These are phyloP conservation scores for Aureobasidium melanogenum DNA, from an alignment of 2,329 filamentous ascomycete genomes.

Conservation along the genomic window DNA sequence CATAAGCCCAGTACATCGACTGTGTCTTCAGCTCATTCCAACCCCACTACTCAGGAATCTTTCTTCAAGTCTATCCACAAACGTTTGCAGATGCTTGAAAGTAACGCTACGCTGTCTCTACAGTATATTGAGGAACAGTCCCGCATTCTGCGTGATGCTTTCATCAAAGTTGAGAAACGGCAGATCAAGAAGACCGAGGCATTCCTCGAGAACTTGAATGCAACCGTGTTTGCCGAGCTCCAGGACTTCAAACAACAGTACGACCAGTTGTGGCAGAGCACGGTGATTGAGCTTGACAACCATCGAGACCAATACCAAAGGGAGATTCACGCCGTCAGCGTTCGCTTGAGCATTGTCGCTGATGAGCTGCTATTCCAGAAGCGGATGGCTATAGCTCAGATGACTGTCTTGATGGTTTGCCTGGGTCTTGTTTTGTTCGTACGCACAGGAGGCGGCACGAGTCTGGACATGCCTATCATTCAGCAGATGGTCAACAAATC, in stretches of 20 bases:
- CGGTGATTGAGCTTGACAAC: constrained; percentile 80
- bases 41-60: constrained; percentile 66
- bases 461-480: constrained; percentile 35
- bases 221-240: constrained; percentile 74
- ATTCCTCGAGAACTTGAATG: constrained; percentile 80
- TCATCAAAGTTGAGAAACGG: constrained; percentile 76
- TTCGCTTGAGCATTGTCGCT: constrained; percentile 77
- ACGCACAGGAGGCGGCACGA: constrained; percentile 21
- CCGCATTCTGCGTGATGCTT: constrained; percentile 76
- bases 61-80: constrained; percentile 98
- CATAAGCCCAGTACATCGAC: constrained; percentile 8
- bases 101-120: constrained; percentile 83
- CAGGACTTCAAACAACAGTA: constrained; percentile 74
- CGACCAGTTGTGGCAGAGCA: constrained; percentile 94
- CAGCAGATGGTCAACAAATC: constrained; percentile 34
- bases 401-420: constrained; percentile 75
- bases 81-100: constrained; percentile 79
- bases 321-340: constrained; percentile 73
- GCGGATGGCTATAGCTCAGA: constrained; percentile 87
- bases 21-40: background rate
- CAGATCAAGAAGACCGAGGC: constrained; percentile 74
- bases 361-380: constrained; percentile 82
- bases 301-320: constrained; percentile 77
- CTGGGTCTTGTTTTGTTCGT: constrained; percentile 78
- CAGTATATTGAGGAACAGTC: constrained; percentile 98